Evolutionary conservation across 805 yeast species (phyloP).

Genomic region (Saccharomycopsis babjevae): DNA sequence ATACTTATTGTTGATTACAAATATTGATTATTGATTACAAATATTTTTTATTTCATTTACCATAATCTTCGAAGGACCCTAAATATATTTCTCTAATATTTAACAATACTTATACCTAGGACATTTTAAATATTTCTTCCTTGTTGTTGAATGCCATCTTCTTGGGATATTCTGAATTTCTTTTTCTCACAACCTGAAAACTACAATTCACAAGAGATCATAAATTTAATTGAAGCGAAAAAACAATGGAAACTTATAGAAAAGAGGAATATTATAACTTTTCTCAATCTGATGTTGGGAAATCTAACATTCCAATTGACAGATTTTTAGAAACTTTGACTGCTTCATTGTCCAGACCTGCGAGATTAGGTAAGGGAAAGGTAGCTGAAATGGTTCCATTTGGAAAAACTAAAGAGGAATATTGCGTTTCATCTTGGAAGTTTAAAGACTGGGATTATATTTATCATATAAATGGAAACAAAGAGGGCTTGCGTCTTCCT

Average conservation of each 20-base stretch:
- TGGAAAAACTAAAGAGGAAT: constrained; percentile 1
- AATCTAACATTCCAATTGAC: neutral
- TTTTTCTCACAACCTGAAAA: neutral
- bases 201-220: neutral
- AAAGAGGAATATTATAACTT: neutral
- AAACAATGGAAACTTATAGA: neutral
- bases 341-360: neutral
- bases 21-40: too few species aligned
- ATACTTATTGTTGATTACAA: too few species aligned
- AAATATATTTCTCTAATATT: too few species aligned
- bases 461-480: constrained; percentile 20
- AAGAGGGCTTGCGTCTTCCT: constrained; percentile 45
- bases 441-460: constrained; percentile 87
- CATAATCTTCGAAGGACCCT: too few species aligned
- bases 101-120: too few species aligned
- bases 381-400: neutral
- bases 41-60: too few species aligned
- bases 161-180: too few species aligned
- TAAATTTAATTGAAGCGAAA: neutral
- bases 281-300: neutral
- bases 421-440: constrained; percentile 47
- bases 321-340: constrained; percentile 4
- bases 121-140: too few species aligned
- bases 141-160: too few species aligned
- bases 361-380: constrained; percentile 10